phyloP scores from a whole-genome alignment of 2,329 filamentous ascomycete species.

The Orbilia quercus region DNA sequence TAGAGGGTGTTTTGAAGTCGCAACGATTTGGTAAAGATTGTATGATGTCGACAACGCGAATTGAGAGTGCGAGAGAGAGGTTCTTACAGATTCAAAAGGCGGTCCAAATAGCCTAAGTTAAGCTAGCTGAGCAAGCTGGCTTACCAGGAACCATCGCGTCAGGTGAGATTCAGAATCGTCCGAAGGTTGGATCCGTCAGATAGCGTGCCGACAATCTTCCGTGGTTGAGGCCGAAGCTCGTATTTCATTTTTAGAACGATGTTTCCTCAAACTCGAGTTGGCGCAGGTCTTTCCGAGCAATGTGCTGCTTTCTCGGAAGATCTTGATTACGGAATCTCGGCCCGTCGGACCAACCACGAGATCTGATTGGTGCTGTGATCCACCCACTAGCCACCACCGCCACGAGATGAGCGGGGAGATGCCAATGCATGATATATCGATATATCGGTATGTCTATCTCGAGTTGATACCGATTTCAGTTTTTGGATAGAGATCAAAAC shows the following conservation, averaged over 20 bases:
- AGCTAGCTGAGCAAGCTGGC: neutral
- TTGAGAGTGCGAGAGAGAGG: slow-evolving; percentile 14
- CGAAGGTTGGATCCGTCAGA: slow-evolving; percentile 1
- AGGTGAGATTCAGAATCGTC: slow-evolving; percentile 6
- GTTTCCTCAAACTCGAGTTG: neutral
- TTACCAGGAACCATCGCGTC: slow-evolving; percentile 17
- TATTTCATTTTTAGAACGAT: slow-evolving; percentile 4
- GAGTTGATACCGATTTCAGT: no score
- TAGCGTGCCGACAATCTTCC: slow-evolving; percentile 45
- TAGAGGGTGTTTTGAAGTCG: slow-evolving; percentile 3
- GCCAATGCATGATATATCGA: no score
- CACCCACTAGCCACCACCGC: no score
- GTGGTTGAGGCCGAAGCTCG: slow-evolving; percentile 33
- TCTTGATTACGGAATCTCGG: slow-evolving; percentile 34
- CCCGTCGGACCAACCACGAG: slow-evolving; percentile 10
- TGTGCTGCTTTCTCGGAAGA: slow-evolving; percentile 37
- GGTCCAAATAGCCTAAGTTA: slow-evolving; percentile 50
- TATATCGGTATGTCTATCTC: no score
- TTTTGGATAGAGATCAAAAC: no score
- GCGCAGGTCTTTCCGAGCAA: slow-evolving; percentile 45
- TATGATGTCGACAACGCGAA: slow-evolving; percentile 26
- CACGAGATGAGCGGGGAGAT: neutral
- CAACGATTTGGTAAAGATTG: neutral
- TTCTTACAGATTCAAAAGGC: slow-evolving; percentile 27
- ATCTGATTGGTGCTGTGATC: slow-evolving; percentile 7